Conservation (phyloP, 345 rosid genomes). For the Firmiana major region DNA sequence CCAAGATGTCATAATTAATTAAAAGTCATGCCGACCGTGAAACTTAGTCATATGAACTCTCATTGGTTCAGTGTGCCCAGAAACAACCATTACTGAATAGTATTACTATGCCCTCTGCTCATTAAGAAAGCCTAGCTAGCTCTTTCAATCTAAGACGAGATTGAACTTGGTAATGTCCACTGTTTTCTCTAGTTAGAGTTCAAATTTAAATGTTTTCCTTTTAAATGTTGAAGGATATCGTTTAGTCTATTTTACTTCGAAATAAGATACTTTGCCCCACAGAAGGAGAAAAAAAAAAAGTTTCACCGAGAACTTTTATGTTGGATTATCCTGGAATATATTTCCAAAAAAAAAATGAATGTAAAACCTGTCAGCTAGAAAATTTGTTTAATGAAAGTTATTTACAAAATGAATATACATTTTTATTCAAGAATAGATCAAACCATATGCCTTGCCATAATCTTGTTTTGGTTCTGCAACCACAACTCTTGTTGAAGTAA, state of each 20-base stretch:
- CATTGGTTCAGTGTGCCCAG: not conserved
- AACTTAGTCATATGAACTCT: not conserved
- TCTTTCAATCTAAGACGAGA: not conserved
- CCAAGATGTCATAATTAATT: not conserved
- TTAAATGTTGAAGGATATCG: not conserved
- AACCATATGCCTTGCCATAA: constrained; percentile 51
- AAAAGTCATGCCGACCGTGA: not conserved
- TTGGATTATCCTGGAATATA: not conserved
- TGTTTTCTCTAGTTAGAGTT: not conserved
- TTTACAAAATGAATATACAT: constrained; percentile 1
- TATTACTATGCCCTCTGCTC: not conserved
- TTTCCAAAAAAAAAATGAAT: not conserved
- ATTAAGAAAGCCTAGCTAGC: not conserved
- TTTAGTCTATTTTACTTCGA: no score
- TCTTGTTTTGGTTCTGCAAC: constrained; percentile 68
- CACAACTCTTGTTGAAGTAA: constrained; percentile 58
- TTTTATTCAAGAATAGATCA: constrained; percentile 24
- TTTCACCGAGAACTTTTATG: not conserved
- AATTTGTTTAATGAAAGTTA: not conserved
- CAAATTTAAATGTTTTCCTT: no score
- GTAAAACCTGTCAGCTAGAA: not conserved
- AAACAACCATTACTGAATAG: not conserved
- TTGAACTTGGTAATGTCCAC: not conserved
- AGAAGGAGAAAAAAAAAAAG: not conserved
- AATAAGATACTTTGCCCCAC: not conserved